phyloP scores from a whole-genome alignment of 257 asterid genomes.

The Nicotiana noctiflora region DNA sequence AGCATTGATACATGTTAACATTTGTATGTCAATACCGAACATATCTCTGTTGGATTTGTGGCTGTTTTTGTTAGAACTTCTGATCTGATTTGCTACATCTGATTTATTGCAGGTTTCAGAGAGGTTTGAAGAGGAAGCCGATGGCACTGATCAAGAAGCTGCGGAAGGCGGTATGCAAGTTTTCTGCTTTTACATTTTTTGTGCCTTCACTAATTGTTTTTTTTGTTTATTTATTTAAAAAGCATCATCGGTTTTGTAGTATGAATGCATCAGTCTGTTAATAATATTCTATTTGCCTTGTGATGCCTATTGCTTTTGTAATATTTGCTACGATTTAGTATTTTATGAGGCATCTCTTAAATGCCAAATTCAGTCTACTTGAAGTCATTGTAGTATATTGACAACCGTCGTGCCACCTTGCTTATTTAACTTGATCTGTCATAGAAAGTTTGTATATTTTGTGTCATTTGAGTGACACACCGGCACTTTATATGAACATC shows the following conservation, averaged over 20 bases:
- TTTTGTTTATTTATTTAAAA: too few relatives aligned
- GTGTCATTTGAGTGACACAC: neutral
- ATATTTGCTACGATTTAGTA: neutral
- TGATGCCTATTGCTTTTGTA: neutral
- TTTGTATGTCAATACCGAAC: neutral
- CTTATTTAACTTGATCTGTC: neutral
- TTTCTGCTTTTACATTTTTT: neutral
- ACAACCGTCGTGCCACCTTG: neutral
- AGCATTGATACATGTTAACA: neutral
- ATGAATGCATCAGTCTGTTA: neutral
- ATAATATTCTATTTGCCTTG: neutral
- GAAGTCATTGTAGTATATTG: neutral
- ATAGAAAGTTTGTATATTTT: neutral
- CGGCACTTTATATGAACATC: neutral
- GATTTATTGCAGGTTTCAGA: slow-evolving; percentile 43
- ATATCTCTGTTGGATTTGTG: neutral
- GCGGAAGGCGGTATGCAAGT: slow-evolving; percentile 55
- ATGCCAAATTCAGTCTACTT: neutral
- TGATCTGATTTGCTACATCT: neutral
- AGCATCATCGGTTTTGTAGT: neutral
- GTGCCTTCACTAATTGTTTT: neutral
- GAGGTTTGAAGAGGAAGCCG: slow-evolving; percentile 85
- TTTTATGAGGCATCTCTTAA: neutral
- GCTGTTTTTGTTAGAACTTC: neutral
- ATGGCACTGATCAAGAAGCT: slow-evolving; percentile 79